Conservation (phyloP, 495 filamentous ascomycete genomes). For the Ramalina peruviana region DNA sequence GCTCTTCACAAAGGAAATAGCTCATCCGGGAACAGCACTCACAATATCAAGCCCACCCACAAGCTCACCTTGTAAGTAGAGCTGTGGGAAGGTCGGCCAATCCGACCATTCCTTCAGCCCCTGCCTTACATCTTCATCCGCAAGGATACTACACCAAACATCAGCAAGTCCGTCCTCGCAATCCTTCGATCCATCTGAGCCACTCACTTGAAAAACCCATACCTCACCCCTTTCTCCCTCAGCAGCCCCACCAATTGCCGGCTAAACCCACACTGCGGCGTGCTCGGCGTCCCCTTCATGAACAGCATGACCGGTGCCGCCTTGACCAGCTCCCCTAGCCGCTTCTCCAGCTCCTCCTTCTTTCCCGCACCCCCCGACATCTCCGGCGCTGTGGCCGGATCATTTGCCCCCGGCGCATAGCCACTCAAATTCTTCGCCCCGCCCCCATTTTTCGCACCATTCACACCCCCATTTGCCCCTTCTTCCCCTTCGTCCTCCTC, state of each 20-base stretch:
- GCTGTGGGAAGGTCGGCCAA: constrained; percentile 92
- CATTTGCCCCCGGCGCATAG: constrained; percentile 32
- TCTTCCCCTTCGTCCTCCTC: constrained; percentile 23
- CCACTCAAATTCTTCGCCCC: constrained; percentile 23
- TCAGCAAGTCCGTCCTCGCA: not conserved
- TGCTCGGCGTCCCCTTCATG: constrained; percentile 70
- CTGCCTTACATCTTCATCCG: constrained; percentile 93
- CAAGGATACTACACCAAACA: constrained; percentile 31
- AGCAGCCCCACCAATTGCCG: constrained; percentile 74
- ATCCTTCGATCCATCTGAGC: not conserved
- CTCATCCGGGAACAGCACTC: constrained; percentile 25
- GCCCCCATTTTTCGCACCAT: constrained; percentile 11
- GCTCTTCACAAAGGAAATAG: not conserved
- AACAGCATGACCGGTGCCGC: constrained; percentile 97
- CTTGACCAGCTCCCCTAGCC: constrained; percentile 70
- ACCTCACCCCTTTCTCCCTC: constrained; percentile 77
- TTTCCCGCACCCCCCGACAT: constrained; percentile 39
- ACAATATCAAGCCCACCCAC: constrained; percentile 96
- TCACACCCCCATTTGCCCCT: constrained; percentile 11
- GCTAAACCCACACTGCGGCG: constrained; percentile 90
- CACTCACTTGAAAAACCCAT: constrained; percentile 94
- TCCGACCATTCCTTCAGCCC: constrained; percentile 65
- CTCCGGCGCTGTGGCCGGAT: constrained; percentile 34
- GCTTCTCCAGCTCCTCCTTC: constrained; percentile 65
- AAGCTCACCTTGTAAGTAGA: constrained; percentile 70